phyloP scores from a whole-genome alignment of 768 basidiomycete species.

The Leccinum broughii region DNA sequence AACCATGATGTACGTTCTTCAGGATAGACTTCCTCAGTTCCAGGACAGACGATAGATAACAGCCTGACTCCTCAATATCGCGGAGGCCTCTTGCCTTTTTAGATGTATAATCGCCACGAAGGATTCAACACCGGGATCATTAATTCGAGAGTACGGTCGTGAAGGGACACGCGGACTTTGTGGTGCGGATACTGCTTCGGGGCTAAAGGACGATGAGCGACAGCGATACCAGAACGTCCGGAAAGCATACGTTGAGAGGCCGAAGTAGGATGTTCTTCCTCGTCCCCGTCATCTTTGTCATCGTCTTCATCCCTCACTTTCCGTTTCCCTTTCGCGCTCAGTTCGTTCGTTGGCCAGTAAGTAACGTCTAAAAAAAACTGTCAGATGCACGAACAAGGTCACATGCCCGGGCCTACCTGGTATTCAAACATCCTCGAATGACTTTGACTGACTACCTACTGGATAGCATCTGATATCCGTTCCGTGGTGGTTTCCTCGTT shows the following conservation, averaged over 20 bases:
- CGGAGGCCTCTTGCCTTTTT: constrained; percentile 33
- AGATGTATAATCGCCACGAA: constrained; percentile 27
- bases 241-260: constrained; percentile 26
- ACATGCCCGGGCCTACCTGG: constrained; percentile 46
- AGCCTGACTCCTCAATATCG: constrained; percentile 74
- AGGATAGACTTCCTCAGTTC: constrained; percentile 58
- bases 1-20: constrained; percentile 71
- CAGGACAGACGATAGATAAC: constrained; percentile 72
- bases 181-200: constrained; percentile 74
- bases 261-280: constrained; percentile 28
- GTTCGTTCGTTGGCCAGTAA: constrained; percentile 52
- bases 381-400: background rate
- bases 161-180: constrained; percentile 87
- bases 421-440: constrained; percentile 73
- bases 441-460: constrained; percentile 61
- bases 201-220: constrained; percentile 15
- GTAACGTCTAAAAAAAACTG: constrained; percentile 48
- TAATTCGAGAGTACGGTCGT: constrained; percentile 90
- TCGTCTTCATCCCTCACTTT: constrained; percentile 43
- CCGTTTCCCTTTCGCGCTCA: constrained; percentile 21
- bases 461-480: constrained; percentile 70
- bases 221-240: background rate
- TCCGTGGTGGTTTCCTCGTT: constrained; percentile 87
- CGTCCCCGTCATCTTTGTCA: constrained; percentile 29
- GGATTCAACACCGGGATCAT: constrained; percentile 80